A percentile compares a stretch with the other conserved stretches of the same genome.
phyloP scores from a whole-genome alignment of 192 early-diverging fungal genomes.

The Podila verticillata region DNA sequence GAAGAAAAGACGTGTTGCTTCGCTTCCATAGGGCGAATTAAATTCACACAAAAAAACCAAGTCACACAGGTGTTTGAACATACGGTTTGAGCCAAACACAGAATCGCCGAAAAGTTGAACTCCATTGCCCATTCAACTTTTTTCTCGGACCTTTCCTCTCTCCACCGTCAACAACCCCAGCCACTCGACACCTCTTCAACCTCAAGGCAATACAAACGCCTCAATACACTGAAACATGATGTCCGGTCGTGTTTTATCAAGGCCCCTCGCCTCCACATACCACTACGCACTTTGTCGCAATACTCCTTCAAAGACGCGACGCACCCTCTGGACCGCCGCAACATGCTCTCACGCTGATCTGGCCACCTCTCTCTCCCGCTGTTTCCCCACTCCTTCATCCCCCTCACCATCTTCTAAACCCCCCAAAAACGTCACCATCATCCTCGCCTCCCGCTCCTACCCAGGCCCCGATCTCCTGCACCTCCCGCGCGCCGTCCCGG shows the following conservation, averaged over 20 bases:
- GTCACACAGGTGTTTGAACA: too few relatives aligned
- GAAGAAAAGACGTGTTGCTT: too few relatives aligned
- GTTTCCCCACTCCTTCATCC: constrained; percentile 9
- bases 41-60: too few relatives aligned
- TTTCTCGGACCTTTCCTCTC: too few relatives aligned
- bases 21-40: too few relatives aligned
- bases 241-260: not conserved
- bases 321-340: constrained; percentile 34
- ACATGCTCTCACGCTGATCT: constrained; percentile 40
- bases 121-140: too few relatives aligned
- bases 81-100: too few relatives aligned
- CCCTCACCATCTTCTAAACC: not conserved
- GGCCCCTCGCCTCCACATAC: not conserved
- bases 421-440: constrained; percentile 21
- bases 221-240: not conserved
- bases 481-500: constrained; percentile 22
- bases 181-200: too few relatives aligned
- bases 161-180: too few relatives aligned
- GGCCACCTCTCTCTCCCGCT: constrained; percentile 25
- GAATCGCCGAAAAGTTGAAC: too few relatives aligned
- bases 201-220: too few relatives aligned
- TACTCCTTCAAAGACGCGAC: not conserved
- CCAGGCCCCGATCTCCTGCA: constrained; percentile 36
- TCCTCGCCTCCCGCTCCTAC: constrained; percentile 44
- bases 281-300: not conserved